These are phyloP conservation scores for Globisporangium barbulae DNA, from an alignment of 352 stramenopile genomes.

Conservation along the genomic window DNA sequence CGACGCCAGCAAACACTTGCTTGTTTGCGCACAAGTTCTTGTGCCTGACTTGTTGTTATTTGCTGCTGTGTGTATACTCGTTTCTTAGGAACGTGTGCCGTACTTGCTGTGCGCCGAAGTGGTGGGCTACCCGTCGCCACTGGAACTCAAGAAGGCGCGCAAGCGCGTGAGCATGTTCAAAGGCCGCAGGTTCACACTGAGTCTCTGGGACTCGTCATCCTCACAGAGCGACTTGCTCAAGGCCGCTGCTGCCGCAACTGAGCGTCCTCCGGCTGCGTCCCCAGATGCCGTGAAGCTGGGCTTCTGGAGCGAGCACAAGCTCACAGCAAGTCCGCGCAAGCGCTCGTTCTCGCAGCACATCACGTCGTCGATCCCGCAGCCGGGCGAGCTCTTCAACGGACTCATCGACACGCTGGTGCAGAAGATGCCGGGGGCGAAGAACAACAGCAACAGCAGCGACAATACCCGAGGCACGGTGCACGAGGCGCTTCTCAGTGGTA, in stretches of 20 bases:
- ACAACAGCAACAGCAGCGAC: constrained; percentile 16
- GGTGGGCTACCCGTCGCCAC: constrained; percentile 52
- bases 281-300: constrained; percentile 62
- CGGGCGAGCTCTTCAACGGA: constrained; percentile 60
- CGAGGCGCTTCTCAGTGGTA: constrained; percentile 32
- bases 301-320: constrained; percentile 82
- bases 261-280: constrained; percentile 43
- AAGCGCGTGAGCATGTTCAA: constrained; percentile 55
- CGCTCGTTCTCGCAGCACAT: constrained; percentile 77
- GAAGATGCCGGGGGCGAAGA: constrained; percentile 46
- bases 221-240: constrained; percentile 33
- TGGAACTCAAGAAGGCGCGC: constrained; percentile 35
- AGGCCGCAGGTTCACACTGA: constrained; percentile 53
- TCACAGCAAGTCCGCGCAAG: constrained; percentile 48
- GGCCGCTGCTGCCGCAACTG: constrained; percentile 11
- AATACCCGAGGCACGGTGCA: constrained; percentile 18
- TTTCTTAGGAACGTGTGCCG: constrained; percentile 61
- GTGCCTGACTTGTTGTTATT: neutral
- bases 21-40: neutral
- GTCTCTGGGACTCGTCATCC: constrained; percentile 54
- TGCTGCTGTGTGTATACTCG: constrained; percentile 3
- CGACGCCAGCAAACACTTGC: neutral
- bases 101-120: constrained; percentile 78
- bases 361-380: constrained; percentile 61
- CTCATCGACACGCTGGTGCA: constrained; percentile 69